Conservation (phyloP, 495 filamentous ascomycete genomes). For the Lichenothelia convexa region DNA sequence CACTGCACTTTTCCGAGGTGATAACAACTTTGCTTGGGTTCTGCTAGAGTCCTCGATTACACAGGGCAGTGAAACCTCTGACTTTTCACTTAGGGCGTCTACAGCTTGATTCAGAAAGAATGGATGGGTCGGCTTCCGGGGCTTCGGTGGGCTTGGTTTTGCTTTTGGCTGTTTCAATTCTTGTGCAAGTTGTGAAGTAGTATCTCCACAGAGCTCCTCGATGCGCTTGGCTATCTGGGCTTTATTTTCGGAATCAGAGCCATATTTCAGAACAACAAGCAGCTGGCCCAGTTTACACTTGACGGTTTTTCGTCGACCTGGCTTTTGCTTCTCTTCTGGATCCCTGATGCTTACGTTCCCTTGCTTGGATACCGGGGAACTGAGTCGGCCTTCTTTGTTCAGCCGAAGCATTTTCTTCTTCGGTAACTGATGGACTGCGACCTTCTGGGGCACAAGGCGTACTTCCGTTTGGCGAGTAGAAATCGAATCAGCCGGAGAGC, state of each 20-base stretch:
- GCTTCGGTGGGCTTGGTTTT: constrained; percentile 13
- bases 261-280: constrained; percentile 31
- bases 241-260: constrained; percentile 9
- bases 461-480: too few relatives aligned
- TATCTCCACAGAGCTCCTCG: constrained; percentile 28
- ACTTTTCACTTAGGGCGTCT: not conserved
- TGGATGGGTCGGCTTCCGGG: constrained; percentile 54
- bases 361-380: constrained; percentile 26
- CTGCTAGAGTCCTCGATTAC: not conserved
- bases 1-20: constrained; percentile 13
- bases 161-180: constrained; percentile 5
- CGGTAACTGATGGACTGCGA: not conserved
- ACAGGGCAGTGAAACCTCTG: not conserved
- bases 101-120: constrained; percentile 47
- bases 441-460: too few relatives aligned
- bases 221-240: constrained; percentile 28
- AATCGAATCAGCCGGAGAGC: too few relatives aligned
- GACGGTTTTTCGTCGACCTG: constrained; percentile 1
- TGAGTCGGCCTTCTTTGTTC: constrained; percentile 38
- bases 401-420: constrained; percentile 32
- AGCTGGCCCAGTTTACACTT: constrained; percentile 9
- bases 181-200: not conserved
- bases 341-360: constrained; percentile 11
- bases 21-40: not conserved
- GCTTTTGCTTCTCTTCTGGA: constrained; percentile 12